Evolutionary conservation across 225 moss, liverwort and hornwort species (phyloP).

Genomic region (Climacium dendroides): DNA sequence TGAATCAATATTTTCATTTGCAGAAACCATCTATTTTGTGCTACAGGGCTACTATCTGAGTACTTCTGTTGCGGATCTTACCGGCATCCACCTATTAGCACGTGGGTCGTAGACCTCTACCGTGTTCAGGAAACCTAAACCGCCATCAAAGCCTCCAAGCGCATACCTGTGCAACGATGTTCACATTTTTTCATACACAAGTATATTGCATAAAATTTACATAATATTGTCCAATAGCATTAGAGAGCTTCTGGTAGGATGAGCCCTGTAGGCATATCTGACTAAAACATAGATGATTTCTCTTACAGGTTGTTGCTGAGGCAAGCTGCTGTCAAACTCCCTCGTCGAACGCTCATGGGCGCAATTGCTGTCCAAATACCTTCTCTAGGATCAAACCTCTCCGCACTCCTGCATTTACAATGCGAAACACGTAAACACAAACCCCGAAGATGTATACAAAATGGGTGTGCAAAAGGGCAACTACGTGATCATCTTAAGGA

Average conservation of each 20-base stretch:
- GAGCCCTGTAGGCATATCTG: not conserved
- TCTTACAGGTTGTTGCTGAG: slow-evolving; percentile 58
- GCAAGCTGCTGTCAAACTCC: slow-evolving; percentile 75
- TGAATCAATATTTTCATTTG: not conserved
- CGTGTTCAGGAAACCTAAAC: slow-evolving; percentile 42
- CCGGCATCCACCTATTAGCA: slow-evolving; percentile 67
- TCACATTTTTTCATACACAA: not conserved
- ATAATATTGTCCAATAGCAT: not conserved
- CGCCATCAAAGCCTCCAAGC: slow-evolving; percentile 85
- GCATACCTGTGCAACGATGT: slow-evolving; percentile 48
- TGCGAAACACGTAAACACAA: not conserved
- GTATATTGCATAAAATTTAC: not conserved
- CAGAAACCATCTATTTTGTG: not conserved
- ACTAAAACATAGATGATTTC: not conserved
- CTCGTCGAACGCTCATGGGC: slow-evolving; percentile 59
- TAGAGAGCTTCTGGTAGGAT: not conserved
- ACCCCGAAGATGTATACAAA: not conserved
- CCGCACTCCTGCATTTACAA: slow-evolving; percentile 52
- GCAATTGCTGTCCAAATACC: slow-evolving; percentile 60
- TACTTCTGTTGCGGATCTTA: slow-evolving; percentile 5
- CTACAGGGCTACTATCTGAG: not conserved
- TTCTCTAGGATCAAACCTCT: slow-evolving; percentile 86
- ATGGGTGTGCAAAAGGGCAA: not conserved
- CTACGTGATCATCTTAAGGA: not conserved
- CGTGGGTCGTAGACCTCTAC: slow-evolving; percentile 81